phyloP scores from a whole-genome alignment of 495 filamentous ascomycete genomes.

The Bathelium albidoporum region DNA sequence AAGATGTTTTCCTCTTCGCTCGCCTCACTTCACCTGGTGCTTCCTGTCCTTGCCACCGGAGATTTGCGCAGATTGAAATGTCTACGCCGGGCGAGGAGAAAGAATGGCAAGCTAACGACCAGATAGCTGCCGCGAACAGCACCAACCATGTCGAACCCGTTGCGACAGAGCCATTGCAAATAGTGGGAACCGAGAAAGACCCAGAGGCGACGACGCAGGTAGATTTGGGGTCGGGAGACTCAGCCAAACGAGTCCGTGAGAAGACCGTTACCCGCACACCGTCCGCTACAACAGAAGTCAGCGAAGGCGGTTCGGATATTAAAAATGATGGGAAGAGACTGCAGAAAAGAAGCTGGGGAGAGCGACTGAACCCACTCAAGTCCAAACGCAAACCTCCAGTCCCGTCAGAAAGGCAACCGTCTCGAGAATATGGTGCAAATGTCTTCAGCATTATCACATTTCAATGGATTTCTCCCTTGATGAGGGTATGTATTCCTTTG shows the following conservation, averaged over 20 bases:
- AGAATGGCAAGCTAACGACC: slow-evolving; percentile 7
- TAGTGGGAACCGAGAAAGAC: slow-evolving; percentile 20
- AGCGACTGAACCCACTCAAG: slow-evolving; percentile 51
- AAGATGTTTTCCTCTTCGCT: background rate
- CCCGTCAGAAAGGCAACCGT: slow-evolving; percentile 44
- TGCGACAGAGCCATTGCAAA: slow-evolving; percentile 21
- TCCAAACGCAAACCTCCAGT: slow-evolving; percentile 50
- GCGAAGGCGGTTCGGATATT: slow-evolving; percentile 14
- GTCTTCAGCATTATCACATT: slow-evolving; percentile 54
- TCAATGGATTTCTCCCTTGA: slow-evolving; percentile 59
- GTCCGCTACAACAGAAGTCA: slow-evolving; percentile 14
- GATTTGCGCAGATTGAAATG: background rate
- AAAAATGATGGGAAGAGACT: slow-evolving; percentile 19
- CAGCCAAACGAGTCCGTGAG: slow-evolving; percentile 7
- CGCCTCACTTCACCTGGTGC: background rate
- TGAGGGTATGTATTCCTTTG: slow-evolving; percentile 41
- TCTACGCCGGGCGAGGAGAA: slow-evolving; percentile 8
- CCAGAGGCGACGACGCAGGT: slow-evolving; percentile 17
- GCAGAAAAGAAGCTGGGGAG: slow-evolving; percentile 48
- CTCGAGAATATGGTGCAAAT: slow-evolving; percentile 47
- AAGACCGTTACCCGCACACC: slow-evolving; percentile 5
- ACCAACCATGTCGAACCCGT: slow-evolving; percentile 22
- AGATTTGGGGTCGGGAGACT: slow-evolving; percentile 11
- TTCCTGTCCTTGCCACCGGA: background rate
- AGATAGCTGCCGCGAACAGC: slow-evolving; percentile 4